These are phyloP conservation scores for Cyanophora paradoxa DNA, from an alignment of 78 protist species.

Conservation along the genomic window DNA sequence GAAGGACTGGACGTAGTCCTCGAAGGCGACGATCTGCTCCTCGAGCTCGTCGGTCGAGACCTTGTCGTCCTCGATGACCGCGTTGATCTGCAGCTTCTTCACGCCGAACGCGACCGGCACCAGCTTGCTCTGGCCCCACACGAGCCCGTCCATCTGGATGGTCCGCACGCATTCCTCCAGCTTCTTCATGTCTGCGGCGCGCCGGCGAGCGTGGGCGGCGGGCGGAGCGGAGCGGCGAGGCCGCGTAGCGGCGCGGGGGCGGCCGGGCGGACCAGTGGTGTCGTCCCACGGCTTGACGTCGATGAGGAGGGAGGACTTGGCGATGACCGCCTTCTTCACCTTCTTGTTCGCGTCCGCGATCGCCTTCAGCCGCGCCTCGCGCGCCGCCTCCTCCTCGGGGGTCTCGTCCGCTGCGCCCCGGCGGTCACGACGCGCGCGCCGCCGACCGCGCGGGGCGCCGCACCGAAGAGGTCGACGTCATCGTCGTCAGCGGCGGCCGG, in stretches of 20 bases:
- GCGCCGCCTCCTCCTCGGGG: too few relatives aligned
- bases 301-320: constrained; percentile 61
- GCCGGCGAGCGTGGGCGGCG: not conserved
- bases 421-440: constrained; percentile 33
- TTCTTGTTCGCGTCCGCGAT: constrained; percentile 43
- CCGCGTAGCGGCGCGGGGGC: too few relatives aligned
- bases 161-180: constrained; percentile 40
- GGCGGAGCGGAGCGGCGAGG: not conserved
- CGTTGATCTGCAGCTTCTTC: constrained; percentile 71
- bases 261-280: constrained; percentile 57
- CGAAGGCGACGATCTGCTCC: constrained; percentile 59
- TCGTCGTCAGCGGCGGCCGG: too few relatives aligned
- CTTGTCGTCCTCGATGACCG: constrained; percentile 68
- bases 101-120: constrained; percentile 79
- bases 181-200: too few relatives aligned
- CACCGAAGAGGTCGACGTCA: not conserved
- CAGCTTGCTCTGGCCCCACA: constrained; percentile 70
- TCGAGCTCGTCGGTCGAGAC: constrained; percentile 58
- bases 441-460: constrained; percentile 26
- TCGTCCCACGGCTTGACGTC: constrained; percentile 90
- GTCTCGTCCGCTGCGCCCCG: constrained; percentile 11
- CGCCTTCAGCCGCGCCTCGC: constrained; percentile 37
- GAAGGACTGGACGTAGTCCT: constrained; percentile 68
- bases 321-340: constrained; percentile 29
- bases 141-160: constrained; percentile 68